A percentile compares a stretch with the other conserved stretches of the same genome.
phyloP scores from a whole-genome alignment of 306 rosid species.

The Corylus heterophylla region DNA sequence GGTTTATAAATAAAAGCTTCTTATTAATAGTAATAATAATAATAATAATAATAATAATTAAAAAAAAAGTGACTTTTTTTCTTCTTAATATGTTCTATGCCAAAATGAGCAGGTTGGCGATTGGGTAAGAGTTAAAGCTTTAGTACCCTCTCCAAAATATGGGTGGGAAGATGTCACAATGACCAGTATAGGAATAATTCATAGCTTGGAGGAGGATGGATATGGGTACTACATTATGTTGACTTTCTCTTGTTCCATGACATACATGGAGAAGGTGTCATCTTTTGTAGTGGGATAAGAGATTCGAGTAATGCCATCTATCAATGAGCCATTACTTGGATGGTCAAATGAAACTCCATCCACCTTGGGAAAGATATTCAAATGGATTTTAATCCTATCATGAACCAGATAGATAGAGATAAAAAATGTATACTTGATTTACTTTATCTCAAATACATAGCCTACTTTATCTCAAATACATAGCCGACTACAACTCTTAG shows the following conservation, averaged over 20 bases:
- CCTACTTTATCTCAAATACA: too few relatives aligned
- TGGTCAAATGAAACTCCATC: slow-evolving; percentile 97
- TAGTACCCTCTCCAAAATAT: slow-evolving; percentile 93
- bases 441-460: too few relatives aligned
- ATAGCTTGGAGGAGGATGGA: slow-evolving; percentile 93
- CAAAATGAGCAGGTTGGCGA: slow-evolving; percentile 75
- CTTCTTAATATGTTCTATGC: neutral
- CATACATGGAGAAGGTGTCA: slow-evolving; percentile 89
- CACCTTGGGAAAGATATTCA: slow-evolving; percentile 60
- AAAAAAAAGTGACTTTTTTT: slow-evolving; percentile 4
- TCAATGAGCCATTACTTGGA: slow-evolving; percentile 84
- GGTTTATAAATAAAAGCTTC: too few relatives aligned
- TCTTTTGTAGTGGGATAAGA: slow-evolving; percentile 89
- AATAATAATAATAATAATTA: too few relatives aligned
- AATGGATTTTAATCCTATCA: too few relatives aligned
- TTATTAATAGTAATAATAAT: too few relatives aligned
- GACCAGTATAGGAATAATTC: slow-evolving; percentile 87
- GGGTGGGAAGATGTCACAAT: slow-evolving; percentile 97
- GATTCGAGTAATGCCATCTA: slow-evolving; percentile 73
- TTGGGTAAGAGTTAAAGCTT: slow-evolving; percentile 97
- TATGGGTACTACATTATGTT: slow-evolving; percentile 90
- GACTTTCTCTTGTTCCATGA: slow-evolving; percentile 83
- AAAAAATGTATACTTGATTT: too few relatives aligned
- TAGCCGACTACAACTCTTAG: too few relatives aligned
- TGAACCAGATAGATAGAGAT: too few relatives aligned